phyloP scores from a whole-genome alignment of 306 rosid species.

The Lathyrus sativus region DNA sequence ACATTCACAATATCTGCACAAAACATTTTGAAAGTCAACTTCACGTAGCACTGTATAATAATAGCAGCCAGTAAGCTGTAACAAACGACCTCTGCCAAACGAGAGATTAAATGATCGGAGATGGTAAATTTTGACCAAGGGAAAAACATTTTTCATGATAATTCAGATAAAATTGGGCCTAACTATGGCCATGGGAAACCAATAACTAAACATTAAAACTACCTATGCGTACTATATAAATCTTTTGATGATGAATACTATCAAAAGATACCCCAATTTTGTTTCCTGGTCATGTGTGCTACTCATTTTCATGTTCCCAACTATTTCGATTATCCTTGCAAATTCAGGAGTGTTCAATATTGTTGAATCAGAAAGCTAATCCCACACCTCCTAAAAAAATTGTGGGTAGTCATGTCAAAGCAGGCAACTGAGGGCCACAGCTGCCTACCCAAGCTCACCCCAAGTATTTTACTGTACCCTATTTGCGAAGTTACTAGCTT shows the following conservation, averaged over 20 bases:
- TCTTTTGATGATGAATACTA: conserved; percentile 3
- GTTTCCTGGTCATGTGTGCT: conserved; percentile 12
- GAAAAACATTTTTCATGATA: conserved; percentile 18
- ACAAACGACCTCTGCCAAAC: conserved; percentile 14
- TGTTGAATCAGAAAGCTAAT: conserved; percentile 24
- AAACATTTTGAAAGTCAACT: conserved; percentile 44
- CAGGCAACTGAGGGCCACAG: conserved; percentile 10
- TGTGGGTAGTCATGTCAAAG: neutral
- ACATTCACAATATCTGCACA: conserved; percentile 96
- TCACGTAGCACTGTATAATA: conserved; percentile 15
- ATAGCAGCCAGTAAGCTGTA: conserved; percentile 19
- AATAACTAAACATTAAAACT: conserved; percentile 8
- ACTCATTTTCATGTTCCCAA: conserved; percentile 15
- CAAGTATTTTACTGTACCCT: conserved; percentile 7
- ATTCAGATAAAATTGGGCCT: conserved; percentile 31
- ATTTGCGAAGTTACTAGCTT: conserved; percentile 14
- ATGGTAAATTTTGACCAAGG: conserved; percentile 22
- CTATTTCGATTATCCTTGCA: conserved; percentile 21
- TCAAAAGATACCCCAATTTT: conserved; percentile 7
- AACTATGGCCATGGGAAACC: conserved; percentile 27
- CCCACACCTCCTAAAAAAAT: neutral
- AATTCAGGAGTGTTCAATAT: neutral
- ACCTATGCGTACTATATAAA: conserved; percentile 16
- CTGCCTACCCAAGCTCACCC: conserved; percentile 16
- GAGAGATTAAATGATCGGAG: conserved; percentile 10